Conservation (phyloP, 129 eudicot species). For the Flaveria brownii region DNA sequence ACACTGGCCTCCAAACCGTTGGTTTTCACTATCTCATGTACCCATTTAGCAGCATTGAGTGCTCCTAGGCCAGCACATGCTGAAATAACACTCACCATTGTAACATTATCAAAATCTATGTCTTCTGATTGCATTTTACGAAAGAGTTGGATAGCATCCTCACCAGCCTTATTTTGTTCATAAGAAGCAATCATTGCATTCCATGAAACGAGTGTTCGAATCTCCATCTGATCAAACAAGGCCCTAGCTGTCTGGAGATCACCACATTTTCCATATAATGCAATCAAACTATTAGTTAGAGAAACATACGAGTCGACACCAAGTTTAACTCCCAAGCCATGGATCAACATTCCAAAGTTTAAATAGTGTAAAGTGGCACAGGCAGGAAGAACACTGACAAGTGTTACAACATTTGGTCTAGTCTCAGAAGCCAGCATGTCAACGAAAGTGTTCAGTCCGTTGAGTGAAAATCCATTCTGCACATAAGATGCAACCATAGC, state of each 20-base stretch:
- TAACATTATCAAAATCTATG: conserved; percentile 37
- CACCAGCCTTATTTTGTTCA: conserved; percentile 44
- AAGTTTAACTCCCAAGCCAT: conserved; percentile 48
- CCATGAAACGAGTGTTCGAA: conserved; percentile 45
- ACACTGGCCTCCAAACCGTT: conserved; percentile 38
- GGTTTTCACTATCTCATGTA: conserved; percentile 39
- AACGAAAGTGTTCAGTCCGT: conserved; percentile 45
- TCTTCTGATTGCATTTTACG: conserved; percentile 34
- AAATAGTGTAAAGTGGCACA: conserved; percentile 46
- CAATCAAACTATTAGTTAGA: conserved; percentile 49
- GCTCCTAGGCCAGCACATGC: conserved; percentile 47
- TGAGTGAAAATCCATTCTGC: conserved; percentile 43
- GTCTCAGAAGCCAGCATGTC: conserved; percentile 48
- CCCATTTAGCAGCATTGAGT: conserved; percentile 40
- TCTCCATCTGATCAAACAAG: conserved; percentile 44
- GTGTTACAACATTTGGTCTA: conserved; percentile 51
- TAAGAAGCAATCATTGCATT: conserved; percentile 49
- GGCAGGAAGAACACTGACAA: conserved; percentile 56
- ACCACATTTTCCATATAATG: conserved; percentile 46
- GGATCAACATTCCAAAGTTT: conserved; percentile 45
- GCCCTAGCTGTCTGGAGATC: conserved; percentile 33
- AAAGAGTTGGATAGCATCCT: conserved; percentile 41
- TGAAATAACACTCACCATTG: conserved; percentile 50
- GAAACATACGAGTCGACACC: conserved; percentile 46
- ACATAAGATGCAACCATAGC: conserved; percentile 55